Base-by-base conservation (phyloP, 2,329 filamentous ascomycete species). In the Pezizomycotina sp. region DNA sequence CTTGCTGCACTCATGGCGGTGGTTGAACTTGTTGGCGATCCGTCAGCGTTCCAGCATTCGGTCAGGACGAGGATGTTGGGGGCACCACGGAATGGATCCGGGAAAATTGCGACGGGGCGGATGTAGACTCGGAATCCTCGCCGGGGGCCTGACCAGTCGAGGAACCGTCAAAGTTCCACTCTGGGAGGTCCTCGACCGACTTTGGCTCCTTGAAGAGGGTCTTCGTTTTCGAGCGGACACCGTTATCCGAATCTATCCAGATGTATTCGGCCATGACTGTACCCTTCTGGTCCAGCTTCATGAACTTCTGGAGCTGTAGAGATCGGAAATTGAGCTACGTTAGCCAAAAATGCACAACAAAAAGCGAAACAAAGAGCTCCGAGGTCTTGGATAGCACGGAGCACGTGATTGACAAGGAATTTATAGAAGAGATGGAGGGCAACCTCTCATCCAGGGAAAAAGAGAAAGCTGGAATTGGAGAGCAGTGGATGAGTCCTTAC, bases 111-210 rank as follows among this genome's bases (percentile, higher is more conserved):
- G 47, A 79, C 72, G 42, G 84, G 84, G 57, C 81, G 77, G 52
- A 95, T 80, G 71, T 92, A 93, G 66, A 93, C 80, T 95, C 86
- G 30, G 82, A 92, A 73, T 95, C 89, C 61, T 91, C 79, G 54
- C 84, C 83, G 25, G 82, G 81, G 31, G 86, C 86, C 63, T 95
- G 86, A 51, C 70, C 75, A 50, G 83, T 93, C 9, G 83, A 92
- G 39, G 82, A 92, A 55, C 86, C 86, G 58, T 81, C 76, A 54
- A 80, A 80, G 64, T 79, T 80, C 76, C 75, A 80, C 62, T 80
- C 74, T 52, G 75, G 71, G 46, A 80, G 73, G 47, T 79, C 74
- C 39, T 71, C 66, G 46, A 74, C 59, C 44, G 58, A 64, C 24
- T 55, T 56, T 50, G 68, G 65, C 55, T 68, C 60, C 56, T 69